Evolutionary conservation across 441 rosid species (phyloP), one percentile per base, ranked within the genome.

Genomic region (Lagerstroemia fauriei): DNA sequence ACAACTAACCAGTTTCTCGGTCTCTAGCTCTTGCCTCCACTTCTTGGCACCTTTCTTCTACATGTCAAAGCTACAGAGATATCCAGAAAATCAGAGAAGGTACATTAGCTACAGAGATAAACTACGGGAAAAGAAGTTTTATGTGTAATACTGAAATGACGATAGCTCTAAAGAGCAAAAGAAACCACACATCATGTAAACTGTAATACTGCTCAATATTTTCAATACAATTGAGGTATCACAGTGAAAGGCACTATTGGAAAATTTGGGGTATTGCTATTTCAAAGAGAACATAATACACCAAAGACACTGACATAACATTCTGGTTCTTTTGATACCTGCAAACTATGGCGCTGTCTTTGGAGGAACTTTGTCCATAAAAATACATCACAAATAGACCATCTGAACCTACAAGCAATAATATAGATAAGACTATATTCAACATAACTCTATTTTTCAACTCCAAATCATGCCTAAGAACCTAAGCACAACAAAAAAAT

Each of bases 361-460:
- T 80, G 53, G 81, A 68, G 84, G 95, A 90, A 84, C 91, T 86
- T 68, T 91, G 91, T 51, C 98, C 98, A 80, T 90, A 95, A 77
- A 97, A 92, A 77, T 91, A 88, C 94, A 95, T 91, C 38, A 92
- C 91, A 80, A 89, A 89, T 34, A 95, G 80, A n/a, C 93, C 93
- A 87, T 91, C 90, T 9, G 91, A 84, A 80, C 98, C 96, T 24
- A 88, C 84, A 75, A 95, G 91, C 83, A 92, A 80, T 78, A 95
- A 51, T 68, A n/a, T n/a, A n/a, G n/a, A n/a, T n/a, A n/a, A n/a
- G n/a, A n/a, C n/a, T n/a, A n/a, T n/a, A n/a, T n/a, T n/a, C n/a
- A n/a, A n/a, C n/a, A n/a, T n/a, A n/a, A n/a, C n/a, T n/a, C n/a
- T n/a, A n/a, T n/a, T n/a, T n/a, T n/a, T n/a, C n/a, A n/a, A n/a